phyloP scores from a whole-genome alignment of 495 filamentous ascomycete genomes.

The Glarea lozoyensis region DNA sequence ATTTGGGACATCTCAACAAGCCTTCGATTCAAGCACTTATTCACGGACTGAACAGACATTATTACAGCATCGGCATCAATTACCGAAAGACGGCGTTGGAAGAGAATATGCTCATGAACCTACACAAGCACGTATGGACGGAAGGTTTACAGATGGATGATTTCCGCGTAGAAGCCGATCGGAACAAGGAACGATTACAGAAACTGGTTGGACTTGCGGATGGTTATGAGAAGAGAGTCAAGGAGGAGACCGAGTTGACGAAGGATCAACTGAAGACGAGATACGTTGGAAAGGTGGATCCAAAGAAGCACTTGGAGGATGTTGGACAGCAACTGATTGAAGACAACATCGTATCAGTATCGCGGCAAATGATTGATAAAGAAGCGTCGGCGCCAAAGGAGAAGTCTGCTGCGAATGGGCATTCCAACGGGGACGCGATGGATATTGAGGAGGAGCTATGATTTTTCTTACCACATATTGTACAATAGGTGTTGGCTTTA shows the following conservation, averaged over 20 bases:
- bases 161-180: conserved; percentile 72
- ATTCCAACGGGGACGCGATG: conserved; percentile 31
- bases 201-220: conserved; percentile 83
- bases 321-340: conserved; percentile 94
- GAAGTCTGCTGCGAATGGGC: conserved; percentile 17
- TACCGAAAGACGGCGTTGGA: conserved; percentile 96
- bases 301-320: conserved; percentile 98
- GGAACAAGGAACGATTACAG: conserved; percentile 80
- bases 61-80: conserved; percentile 97
- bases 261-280: conserved; percentile 97
- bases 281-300: conserved; percentile 97
- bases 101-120: conserved; percentile 99
- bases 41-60: conserved; percentile 94
- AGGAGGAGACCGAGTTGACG: conserved; percentile 92
- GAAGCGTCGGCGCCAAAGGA: conserved; percentile 67
- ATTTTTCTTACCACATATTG: conserved; percentile 18
- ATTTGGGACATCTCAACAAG: conserved; percentile 96
- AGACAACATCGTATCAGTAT: conserved; percentile 96
- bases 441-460: conserved; percentile 52
- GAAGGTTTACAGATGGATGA: conserved; percentile 96
- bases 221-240: conserved; percentile 96
- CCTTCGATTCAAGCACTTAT: conserved; percentile 98
- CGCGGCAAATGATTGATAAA: conserved; percentile 98
- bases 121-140: conserved; percentile 99
- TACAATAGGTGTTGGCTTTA: conserved; percentile 21